phyloP scores from a whole-genome alignment of 768 basidiomycete genomes.

The Auriscalpium vulgare region DNA sequence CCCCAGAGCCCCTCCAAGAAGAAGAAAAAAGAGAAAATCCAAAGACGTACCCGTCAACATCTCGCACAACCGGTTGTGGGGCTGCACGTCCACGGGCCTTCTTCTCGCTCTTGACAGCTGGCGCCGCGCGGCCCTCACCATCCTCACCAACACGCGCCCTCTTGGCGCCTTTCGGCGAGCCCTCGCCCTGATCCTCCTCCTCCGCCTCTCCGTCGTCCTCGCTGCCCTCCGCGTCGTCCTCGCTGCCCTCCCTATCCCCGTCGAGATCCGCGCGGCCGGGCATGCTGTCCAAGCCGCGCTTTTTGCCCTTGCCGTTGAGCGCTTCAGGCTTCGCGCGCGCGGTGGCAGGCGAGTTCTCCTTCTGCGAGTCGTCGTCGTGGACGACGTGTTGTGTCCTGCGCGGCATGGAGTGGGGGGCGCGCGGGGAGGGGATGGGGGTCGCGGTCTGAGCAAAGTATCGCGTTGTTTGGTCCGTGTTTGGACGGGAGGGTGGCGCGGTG shows the following conservation, averaged over 20 bases:
- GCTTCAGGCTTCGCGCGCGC: constrained; percentile 3
- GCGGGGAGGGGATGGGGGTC: not conserved
- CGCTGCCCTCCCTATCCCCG: constrained; percentile 7
- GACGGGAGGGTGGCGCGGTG: not conserved
- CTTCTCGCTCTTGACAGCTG: constrained; percentile 21
- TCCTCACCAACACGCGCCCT: constrained; percentile 56
- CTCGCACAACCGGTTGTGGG: constrained; percentile 59
- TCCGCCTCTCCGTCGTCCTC: not conserved
- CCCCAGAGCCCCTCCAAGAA: no score
- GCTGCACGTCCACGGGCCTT: constrained; percentile 21
- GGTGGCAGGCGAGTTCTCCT: constrained; percentile 21
- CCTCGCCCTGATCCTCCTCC: constrained; percentile 15
- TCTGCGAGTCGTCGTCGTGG: constrained; percentile 20
- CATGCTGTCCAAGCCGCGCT: not conserved
- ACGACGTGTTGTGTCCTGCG: not conserved
- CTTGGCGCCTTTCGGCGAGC: constrained; percentile 54
- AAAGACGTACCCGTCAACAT: constrained; percentile 52
- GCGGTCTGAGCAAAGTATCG: not conserved
- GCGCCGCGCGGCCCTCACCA: constrained; percentile 47
- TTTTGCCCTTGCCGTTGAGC: not conserved
- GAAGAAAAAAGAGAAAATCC: not conserved
- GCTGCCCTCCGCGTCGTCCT: constrained; percentile 6
- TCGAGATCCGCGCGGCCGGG: not conserved
- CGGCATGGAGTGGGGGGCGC: not conserved
- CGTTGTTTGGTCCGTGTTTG: constrained; percentile 2